A percentile compares a stretch with the other conserved stretches of the same genome.
These are phyloP conservation scores for Odonthalia washingtoniensis DNA, from an alignment of 31 red algal genomes.

Conservation along the genomic window DNA sequence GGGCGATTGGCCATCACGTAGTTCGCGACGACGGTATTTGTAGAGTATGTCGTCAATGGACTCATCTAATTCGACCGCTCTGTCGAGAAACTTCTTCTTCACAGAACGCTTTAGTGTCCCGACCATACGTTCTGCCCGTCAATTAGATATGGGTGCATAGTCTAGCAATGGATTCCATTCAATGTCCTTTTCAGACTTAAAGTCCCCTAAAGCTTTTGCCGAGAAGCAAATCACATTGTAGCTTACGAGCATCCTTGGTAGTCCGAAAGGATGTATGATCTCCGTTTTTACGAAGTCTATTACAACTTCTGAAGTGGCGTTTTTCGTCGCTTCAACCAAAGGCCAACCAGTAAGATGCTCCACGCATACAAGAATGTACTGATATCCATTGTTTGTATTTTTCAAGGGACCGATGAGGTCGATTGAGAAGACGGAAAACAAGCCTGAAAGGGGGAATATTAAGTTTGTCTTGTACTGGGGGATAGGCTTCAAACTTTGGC, in stretches of 20 bases:
- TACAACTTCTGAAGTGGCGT: no score
- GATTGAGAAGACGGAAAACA: neutral
- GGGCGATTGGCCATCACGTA: no score
- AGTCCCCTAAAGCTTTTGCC: neutral
- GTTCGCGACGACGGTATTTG: no score
- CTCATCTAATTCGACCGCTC: no score
- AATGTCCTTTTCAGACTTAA: neutral
- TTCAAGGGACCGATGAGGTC: neutral
- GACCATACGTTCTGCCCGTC: conserved; percentile 14
- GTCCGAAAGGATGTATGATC: no score
- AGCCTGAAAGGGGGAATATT: neutral
- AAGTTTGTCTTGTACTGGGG: neutral
- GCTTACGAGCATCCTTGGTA: neutral
- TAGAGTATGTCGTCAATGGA: no score
- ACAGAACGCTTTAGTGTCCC: neutral
- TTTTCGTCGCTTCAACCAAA: no score
- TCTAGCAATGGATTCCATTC: neutral
- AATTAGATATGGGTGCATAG: neutral
- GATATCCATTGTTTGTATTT: neutral
- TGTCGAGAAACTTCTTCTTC: no score
- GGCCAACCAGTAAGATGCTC: no score
- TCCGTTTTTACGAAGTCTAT: no score
- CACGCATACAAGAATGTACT: neutral
- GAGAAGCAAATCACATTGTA: neutral
- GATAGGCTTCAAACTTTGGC: neutral